Conservation (phyloP, 1,284 basidiomycete genomes). For the Trichosporon sp. region DNA sequence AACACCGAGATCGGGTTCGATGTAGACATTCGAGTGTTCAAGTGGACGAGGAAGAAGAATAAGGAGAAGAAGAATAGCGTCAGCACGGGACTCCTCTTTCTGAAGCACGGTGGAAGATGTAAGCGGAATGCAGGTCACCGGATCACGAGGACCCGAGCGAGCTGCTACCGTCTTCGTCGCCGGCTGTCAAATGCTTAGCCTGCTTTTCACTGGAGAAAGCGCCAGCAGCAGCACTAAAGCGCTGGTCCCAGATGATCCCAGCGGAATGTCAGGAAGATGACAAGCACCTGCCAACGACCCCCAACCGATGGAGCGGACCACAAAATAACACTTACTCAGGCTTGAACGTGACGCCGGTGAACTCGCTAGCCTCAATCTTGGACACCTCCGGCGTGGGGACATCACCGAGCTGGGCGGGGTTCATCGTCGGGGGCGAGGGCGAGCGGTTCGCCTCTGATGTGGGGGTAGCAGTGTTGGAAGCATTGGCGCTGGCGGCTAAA, state of each 20-base stretch:
- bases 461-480: background rate
- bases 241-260: background rate
- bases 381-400: conserved; percentile 46
- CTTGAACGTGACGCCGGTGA: conserved; percentile 54
- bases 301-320: no score
- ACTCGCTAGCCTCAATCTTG: conserved; percentile 54
- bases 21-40: background rate
- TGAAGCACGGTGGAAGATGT: background rate
- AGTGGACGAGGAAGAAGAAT: background rate
- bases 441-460: conserved; percentile 3
- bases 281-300: background rate
- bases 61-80: background rate
- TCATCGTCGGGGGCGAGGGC: conserved; percentile 30
- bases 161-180: background rate
- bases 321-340: conserved; percentile 47
- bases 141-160: conserved; percentile 18
- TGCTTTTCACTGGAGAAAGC: background rate
- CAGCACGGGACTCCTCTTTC: background rate
- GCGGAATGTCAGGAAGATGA: conserved; percentile 12
- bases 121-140: background rate
- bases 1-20: conserved; percentile 19
- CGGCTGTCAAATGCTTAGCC: conserved; percentile 12
- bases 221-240: background rate
- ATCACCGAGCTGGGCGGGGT: conserved; percentile 29
- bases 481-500: conserved; percentile 1